phyloP scores from a whole-genome alignment of 495 filamentous ascomycete species.

The Tuber borchii region DNA sequence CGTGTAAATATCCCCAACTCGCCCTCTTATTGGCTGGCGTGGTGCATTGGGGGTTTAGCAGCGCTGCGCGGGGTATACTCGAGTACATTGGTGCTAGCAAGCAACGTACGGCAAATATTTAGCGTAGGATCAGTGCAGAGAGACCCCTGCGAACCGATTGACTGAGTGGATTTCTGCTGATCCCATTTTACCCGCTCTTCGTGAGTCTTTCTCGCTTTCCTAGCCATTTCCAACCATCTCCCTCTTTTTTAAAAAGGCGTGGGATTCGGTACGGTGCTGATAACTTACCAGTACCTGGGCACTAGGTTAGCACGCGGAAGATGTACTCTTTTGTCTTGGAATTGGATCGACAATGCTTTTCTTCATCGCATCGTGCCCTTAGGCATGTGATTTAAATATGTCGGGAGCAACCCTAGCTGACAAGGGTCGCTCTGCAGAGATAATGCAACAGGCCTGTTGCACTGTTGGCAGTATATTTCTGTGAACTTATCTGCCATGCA shows the following conservation, averaged over 20 bases:
- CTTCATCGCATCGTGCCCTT: background rate
- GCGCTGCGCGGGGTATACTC: background rate
- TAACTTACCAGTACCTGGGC: background rate
- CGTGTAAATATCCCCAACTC: background rate
- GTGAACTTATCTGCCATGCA: background rate
- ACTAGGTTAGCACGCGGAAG: background rate
- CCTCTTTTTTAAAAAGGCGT: background rate
- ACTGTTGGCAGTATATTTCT: background rate
- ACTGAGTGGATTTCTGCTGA: background rate
- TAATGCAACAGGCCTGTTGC: background rate
- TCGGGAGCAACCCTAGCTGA: background rate
- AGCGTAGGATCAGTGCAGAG: background rate
- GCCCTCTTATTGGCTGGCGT: background rate
- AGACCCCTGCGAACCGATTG: background rate
- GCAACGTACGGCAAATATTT: background rate
- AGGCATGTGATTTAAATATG: background rate
- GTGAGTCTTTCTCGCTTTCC: background rate
- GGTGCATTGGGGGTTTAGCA: background rate
- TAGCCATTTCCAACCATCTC: background rate
- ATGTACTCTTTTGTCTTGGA: constrained; percentile 1
- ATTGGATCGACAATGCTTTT: constrained; percentile 3
- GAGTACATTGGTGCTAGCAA: background rate
- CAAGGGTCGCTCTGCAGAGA: background rate
- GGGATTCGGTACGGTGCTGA: background rate
- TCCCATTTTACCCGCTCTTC: background rate